A percentile compares a stretch with the other conserved stretches of the same genome.
Evolutionary conservation across 2,329 filamentous ascomycete species (phyloP).

Genomic region (Davidsoniella eucalypti): DNA sequence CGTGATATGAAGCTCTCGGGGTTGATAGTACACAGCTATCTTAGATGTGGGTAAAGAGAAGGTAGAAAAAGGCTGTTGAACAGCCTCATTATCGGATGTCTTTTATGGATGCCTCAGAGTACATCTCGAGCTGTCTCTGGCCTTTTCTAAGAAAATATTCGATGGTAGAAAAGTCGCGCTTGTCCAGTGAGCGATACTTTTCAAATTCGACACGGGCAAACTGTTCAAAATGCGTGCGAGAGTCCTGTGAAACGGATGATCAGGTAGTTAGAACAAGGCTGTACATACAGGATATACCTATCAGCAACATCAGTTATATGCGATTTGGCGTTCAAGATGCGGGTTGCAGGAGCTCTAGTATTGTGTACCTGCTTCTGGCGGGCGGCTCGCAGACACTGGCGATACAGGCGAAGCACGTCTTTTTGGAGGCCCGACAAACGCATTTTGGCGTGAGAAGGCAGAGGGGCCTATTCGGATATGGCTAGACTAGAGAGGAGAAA

Average conservation of each 20-base stretch:
- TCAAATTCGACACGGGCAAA: conserved; percentile 62
- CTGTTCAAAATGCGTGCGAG: conserved; percentile 42
- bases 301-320: too few species aligned
- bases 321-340: too few species aligned
- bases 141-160: conserved; percentile 77
- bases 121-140: conserved; percentile 62
- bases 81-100: conserved; percentile 39
- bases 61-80: too few species aligned
- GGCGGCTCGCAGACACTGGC: conserved; percentile 66
- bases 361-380: conserved; percentile 59
- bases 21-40: too few species aligned
- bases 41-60: too few species aligned
- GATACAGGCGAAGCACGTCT: conserved; percentile 74
- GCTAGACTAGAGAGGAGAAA: too few species aligned
- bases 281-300: too few species aligned
- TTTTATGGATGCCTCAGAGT: conserved; percentile 64
- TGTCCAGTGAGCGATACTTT: conserved; percentile 50
- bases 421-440: conserved; percentile 73
- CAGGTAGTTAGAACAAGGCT: neutral
- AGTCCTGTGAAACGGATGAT: conserved; percentile 24
- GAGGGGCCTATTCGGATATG: too few species aligned
- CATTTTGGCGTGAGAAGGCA: conserved; percentile 13
- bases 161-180: conserved; percentile 72
- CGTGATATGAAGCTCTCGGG: too few species aligned
- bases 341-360: neutral